Percentiles rank a stretch among this genome's conserved stretches.
Conservation (phyloP, 2,329 filamentous ascomycete species). For the Fonsecaea monophora region DNA sequence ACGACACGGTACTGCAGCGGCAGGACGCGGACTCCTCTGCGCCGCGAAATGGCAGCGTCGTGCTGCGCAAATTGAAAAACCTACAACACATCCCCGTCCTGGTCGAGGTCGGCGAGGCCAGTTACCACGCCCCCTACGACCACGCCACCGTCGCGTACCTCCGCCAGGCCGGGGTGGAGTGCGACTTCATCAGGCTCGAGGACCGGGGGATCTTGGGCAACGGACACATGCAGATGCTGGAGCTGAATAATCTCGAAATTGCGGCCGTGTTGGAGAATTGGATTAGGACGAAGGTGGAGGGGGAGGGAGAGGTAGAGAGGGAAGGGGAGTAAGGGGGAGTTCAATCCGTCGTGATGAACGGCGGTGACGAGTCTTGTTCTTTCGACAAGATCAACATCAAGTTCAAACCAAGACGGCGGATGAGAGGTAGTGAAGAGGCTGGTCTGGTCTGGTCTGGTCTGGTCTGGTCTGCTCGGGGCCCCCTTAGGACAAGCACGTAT, state of each 20-base stretch:
- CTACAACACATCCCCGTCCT: constrained; percentile 57
- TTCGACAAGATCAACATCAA: too few species aligned
- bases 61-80: constrained; percentile 56
- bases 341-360: too few species aligned
- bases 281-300: neutral
- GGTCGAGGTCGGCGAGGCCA: constrained; percentile 61
- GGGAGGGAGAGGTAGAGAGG: too few species aligned
- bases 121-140: constrained; percentile 63
- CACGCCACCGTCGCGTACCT: constrained; percentile 62
- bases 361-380: too few species aligned
- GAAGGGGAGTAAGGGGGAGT: too few species aligned
- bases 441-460: too few species aligned
- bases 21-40: too few species aligned
- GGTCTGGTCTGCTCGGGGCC: too few species aligned
- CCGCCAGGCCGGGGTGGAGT: constrained; percentile 58
- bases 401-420: too few species aligned
- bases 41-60: constrained; percentile 7
- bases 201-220: constrained; percentile 57
- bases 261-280: neutral
- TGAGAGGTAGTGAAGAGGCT: too few species aligned
- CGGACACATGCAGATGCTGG: constrained; percentile 49
- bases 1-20: neutral
- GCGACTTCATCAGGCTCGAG: constrained; percentile 54
- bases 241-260: constrained; percentile 3
- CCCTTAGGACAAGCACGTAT: too few species aligned